Percentiles rank a stretch among this genome's conserved stretches.
Conservation (phyloP, 805 yeast species). For the Starmerella lactis-condensi region DNA sequence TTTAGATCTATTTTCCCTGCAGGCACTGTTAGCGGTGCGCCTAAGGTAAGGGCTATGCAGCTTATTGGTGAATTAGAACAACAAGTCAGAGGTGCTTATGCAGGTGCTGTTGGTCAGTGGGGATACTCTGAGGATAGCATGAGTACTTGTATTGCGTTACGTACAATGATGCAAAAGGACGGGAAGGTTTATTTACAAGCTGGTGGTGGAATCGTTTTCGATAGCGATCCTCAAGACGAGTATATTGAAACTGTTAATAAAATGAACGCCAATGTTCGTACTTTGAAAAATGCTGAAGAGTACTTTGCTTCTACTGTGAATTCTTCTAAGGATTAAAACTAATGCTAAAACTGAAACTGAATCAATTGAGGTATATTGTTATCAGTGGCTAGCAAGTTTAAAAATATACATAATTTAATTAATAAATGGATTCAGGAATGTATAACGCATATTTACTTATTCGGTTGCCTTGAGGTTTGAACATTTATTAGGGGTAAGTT, state of each 20-base stretch:
- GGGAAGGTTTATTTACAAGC: conserved; percentile 88
- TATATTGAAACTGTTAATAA: conserved; percentile 93
- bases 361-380: too few species aligned
- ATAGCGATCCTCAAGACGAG: conserved; percentile 88
- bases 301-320: conserved; percentile 15
- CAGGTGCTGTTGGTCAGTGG: conserved; percentile 98
- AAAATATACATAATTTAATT: too few species aligned
- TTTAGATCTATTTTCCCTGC: conserved; percentile 97
- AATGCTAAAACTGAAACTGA: background rate
- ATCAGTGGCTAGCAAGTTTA: too few species aligned
- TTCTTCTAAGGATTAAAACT: too few species aligned
- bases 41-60: conserved; percentile 94
- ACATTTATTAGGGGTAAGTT: too few species aligned
- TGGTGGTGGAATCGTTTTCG: conserved; percentile 96
- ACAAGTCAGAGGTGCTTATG: conserved; percentile 90
- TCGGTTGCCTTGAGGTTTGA: too few species aligned
- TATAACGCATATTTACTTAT: too few species aligned
- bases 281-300: conserved; percentile 83
- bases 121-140: conserved; percentile 83
- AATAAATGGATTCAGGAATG: too few species aligned
- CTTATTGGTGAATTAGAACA: conserved; percentile 72
- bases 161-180: conserved; percentile 91
- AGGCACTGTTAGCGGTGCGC: conserved; percentile 97
- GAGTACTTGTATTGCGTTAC: conserved; percentile 94
- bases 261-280: conserved; percentile 80